Evolutionary conservation across 2,329 filamentous ascomycete species (phyloP).

Genomic region (Knoxdaviesia capensis): DNA sequence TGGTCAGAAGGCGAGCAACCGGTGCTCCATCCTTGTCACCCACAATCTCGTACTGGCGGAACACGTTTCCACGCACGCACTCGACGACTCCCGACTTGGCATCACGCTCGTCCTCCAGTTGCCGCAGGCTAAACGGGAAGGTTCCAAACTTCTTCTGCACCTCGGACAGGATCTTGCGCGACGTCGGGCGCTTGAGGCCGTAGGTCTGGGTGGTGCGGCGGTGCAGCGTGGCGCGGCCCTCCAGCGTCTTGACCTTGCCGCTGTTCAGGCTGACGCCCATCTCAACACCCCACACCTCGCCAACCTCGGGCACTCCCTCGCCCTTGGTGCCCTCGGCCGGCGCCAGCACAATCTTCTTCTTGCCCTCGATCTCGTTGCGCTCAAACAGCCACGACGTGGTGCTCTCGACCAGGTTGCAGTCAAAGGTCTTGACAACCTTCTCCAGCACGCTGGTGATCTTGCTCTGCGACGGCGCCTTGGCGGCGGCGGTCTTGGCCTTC

Average conservation of each 20-base stretch:
- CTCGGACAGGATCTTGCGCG: conserved; percentile 80
- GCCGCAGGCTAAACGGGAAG: conserved; percentile 94
- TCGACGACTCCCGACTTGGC: conserved; percentile 93
- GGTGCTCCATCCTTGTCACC: conserved; percentile 78
- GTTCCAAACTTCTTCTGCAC: conserved; percentile 92
- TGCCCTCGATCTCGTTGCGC: conserved; percentile 88
- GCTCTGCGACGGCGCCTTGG: conserved; percentile 66
- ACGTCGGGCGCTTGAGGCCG: conserved; percentile 81
- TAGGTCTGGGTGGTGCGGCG: conserved; percentile 85
- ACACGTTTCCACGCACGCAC: conserved; percentile 79
- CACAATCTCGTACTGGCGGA: conserved; percentile 90
- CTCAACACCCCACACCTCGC: conserved; percentile 96
- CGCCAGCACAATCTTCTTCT: conserved; percentile 93
- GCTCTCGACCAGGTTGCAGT: conserved; percentile 86
- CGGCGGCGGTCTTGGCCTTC: conserved; percentile 72
- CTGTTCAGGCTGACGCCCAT: conserved; percentile 76
- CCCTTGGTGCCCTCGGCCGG: conserved; percentile 76
- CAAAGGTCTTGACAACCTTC: conserved; percentile 80
- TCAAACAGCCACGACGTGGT: conserved; percentile 95
- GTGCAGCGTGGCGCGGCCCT: conserved; percentile 78
- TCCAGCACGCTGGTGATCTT: conserved; percentile 78
- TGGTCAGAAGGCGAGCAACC: conserved; percentile 75
- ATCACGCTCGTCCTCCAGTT: conserved; percentile 89
- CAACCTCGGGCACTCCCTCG: conserved; percentile 70
- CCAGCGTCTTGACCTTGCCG: conserved; percentile 85